A percentile compares a stretch with the other conserved stretches of the same genome.
Conservation (phyloP, 495 filamentous ascomycete species). For the Aspergillus taichungensis region DNA sequence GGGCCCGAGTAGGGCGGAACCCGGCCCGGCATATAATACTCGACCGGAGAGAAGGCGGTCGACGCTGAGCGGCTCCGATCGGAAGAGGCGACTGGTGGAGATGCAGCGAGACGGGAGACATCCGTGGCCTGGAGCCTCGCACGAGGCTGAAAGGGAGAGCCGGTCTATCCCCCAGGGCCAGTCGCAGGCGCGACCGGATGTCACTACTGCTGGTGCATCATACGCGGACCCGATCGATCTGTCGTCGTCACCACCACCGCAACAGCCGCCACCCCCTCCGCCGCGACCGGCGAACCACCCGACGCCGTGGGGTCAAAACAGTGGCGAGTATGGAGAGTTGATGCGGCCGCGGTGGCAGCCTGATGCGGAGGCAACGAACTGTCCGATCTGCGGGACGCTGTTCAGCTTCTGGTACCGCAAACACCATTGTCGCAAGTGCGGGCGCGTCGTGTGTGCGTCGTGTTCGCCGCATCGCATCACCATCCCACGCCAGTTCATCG, state of each 20-base stretch:
- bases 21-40: constrained; percentile 13
- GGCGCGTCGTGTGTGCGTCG: constrained; percentile 79
- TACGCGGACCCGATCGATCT: constrained; percentile 31
- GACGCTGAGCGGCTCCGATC: constrained; percentile 22
- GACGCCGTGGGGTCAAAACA: constrained; percentile 4
- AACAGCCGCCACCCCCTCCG: constrained; percentile 2
- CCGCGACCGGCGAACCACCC: constrained; percentile 5
- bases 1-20: constrained; percentile 1
- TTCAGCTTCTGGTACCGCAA: constrained; percentile 87
- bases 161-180: constrained; percentile 12
- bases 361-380: constrained; percentile 65
- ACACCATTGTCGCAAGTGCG: constrained; percentile 96
- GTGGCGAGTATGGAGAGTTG: constrained; percentile 17
- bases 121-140: constrained; percentile 10
- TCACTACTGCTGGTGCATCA: constrained; percentile 18
- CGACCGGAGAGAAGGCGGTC: constrained; percentile 12
- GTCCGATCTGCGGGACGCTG: constrained; percentile 67
- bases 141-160: constrained; percentile 15
- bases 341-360: constrained; percentile 75
- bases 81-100: constrained; percentile 31
- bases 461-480: constrained; percentile 96
- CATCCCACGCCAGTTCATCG: constrained; percentile 87
- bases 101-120: constrained; percentile 17
- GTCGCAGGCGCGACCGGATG: constrained; percentile 11
- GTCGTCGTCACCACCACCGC: constrained; percentile 22